phyloP scores from a whole-genome alignment of 768 basidiomycete genomes.

The Melanogaster broomeanus region DNA sequence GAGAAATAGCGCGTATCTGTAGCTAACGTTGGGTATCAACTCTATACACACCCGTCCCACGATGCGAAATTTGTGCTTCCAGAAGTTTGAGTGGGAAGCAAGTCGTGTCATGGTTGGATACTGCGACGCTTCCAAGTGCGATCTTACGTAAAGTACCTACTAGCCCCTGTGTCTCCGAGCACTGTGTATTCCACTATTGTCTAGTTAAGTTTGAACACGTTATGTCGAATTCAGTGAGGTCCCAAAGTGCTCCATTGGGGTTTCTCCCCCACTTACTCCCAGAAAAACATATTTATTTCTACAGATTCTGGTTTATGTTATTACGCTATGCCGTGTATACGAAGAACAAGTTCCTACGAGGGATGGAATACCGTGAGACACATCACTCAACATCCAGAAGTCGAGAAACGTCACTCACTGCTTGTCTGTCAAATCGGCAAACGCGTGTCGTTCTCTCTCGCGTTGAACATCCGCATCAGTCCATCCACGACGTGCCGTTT shows the following conservation, averaged over 20 bases:
- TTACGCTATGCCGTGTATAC: slow-evolving; percentile 50
- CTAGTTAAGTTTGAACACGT: too few species aligned
- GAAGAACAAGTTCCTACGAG: slow-evolving; percentile 56
- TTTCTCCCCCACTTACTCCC: too few species aligned
- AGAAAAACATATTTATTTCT: background rate
- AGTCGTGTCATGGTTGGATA: slow-evolving; percentile 17
- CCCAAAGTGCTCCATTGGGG: too few species aligned
- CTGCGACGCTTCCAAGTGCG: too few species aligned
- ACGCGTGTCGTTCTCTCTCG: slow-evolving; percentile 61
- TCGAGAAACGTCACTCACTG: slow-evolving; percentile 42
- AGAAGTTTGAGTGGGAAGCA: slow-evolving; percentile 2
- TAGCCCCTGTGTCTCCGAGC: too few species aligned
- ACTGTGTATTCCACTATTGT: too few species aligned
- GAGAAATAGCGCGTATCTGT: slow-evolving; percentile 6
- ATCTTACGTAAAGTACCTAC: too few species aligned
- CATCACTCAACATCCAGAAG: slow-evolving; percentile 2
- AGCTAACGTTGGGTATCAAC: background rate
- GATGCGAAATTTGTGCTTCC: background rate
- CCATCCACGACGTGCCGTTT: slow-evolving; percentile 54
- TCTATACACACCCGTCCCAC: slow-evolving; percentile 13
- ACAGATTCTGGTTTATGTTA: background rate
- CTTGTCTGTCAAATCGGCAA: slow-evolving; percentile 64
- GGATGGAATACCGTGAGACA: background rate
- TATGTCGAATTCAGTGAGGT: too few species aligned
- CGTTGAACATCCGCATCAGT: slow-evolving; percentile 55